Conservation (phyloP, 2,329 filamentous ascomycete species). For the Sclerotinia borealis region DNA sequence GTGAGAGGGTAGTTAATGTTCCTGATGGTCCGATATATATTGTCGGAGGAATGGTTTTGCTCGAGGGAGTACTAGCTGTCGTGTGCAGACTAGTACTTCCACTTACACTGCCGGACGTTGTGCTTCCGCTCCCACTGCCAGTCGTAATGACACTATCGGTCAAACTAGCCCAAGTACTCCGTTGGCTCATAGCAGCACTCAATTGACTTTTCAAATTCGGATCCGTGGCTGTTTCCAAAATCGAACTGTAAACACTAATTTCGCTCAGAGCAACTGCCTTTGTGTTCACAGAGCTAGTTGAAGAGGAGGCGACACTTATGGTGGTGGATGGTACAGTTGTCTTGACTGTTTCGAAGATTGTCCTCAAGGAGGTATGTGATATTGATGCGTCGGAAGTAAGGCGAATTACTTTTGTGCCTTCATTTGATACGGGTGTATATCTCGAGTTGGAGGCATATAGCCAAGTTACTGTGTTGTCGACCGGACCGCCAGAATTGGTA, state of each 20-base stretch:
- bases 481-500: not conserved
- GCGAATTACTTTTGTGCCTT: not conserved
- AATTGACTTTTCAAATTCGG: not conserved
- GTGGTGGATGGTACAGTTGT: not conserved
- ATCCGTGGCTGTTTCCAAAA: not conserved
- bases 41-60: too few species aligned
- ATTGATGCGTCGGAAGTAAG: not conserved
- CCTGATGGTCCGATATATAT: too few species aligned
- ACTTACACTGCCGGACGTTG: not conserved
- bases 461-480: not conserved
- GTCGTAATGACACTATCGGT: not conserved
- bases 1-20: not conserved
- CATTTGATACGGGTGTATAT: not conserved
- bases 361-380: not conserved
- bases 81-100: not conserved
- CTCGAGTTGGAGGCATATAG: not conserved
- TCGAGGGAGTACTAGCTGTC: not conserved
- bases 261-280: not conserved
- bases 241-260: not conserved
- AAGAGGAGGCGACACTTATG: not conserved
- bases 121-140: not conserved
- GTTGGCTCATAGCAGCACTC: not conserved
- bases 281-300: not conserved
- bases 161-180: not conserved
- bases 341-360: not conserved